Evolutionary conservation across 2,329 filamentous ascomycete genomes (phyloP).

Genomic region (Aspergillus persii): DNA sequence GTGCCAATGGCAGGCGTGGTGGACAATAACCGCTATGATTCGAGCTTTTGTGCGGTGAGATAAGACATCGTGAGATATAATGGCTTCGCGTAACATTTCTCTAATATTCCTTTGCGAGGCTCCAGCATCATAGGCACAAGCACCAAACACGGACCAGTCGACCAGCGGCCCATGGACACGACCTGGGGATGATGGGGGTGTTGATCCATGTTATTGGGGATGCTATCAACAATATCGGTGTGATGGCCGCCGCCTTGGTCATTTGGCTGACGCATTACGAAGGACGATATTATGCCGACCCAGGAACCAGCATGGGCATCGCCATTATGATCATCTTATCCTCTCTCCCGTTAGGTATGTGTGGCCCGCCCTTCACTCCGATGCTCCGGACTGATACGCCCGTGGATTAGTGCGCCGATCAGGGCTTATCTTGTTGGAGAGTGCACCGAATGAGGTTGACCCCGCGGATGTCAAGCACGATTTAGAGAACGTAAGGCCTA

Average conservation of each 20-base stretch:
- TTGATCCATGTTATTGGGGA: slow-evolving; percentile 70
- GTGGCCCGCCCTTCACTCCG: background rate
- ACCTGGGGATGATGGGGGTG: slow-evolving; percentile 69
- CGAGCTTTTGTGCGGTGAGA: background rate
- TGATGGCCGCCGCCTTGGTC: slow-evolving; percentile 64
- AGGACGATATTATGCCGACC: slow-evolving; percentile 66
- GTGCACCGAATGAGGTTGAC: slow-evolving; percentile 60
- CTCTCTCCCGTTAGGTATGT: slow-evolving; percentile 53
- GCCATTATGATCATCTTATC: slow-evolving; percentile 66
- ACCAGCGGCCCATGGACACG: slow-evolving; percentile 31
- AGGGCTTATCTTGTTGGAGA: slow-evolving; percentile 67
- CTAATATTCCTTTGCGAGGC: background rate
- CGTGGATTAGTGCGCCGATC: slow-evolving; percentile 24
- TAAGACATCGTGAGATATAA: too few species aligned
- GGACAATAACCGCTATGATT: background rate
- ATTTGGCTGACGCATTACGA: slow-evolving; percentile 62
- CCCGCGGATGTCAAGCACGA: slow-evolving; percentile 65
- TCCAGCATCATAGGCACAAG: slow-evolving; percentile 20
- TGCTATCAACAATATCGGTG: slow-evolving; percentile 70
- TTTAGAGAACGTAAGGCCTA: slow-evolving; percentile 58
- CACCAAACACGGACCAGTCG: slow-evolving; percentile 5
- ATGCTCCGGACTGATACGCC: background rate
- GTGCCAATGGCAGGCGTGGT: background rate
- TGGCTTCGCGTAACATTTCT: background rate
- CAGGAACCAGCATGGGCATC: slow-evolving; percentile 64